Evolutionary conservation across 1,284 basidiomycete genomes (phyloP), one percentile per base, ranked within the genome.

Genomic region (Trichosporon asahii): DNA sequence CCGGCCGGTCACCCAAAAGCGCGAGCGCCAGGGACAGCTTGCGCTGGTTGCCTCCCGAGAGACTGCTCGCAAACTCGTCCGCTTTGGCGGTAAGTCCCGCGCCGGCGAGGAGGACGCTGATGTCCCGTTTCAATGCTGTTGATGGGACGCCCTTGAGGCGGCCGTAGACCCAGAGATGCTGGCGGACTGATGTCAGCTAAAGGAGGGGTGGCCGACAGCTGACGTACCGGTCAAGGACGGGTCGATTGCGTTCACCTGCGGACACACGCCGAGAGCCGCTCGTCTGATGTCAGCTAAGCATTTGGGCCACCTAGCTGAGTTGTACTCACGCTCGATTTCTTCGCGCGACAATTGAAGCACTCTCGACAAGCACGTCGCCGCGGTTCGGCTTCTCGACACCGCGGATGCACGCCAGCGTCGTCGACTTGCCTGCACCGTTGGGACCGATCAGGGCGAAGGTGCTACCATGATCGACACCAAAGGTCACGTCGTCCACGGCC

Each of bases 161-260:
- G 14, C 80, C 80, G 67, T 83, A 85, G 1, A 82, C 72, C 74
- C 86, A 71, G 44, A 93, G 84, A 76, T 94, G 91, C 77, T 94
- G 89, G 31, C 88, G 86, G 12, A 92, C 91, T 61, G 57, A n/a
- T 3, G 57, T 61, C 29, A 61, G 29, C 27, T 31, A 8, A n/a
- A 3, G 18, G 0, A 15, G 3, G 3, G 6, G 5, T n/a, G 5
- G 18, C 29, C 6, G 27, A 18, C 5, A 18, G 55, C 4, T n/a
- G 29, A 31, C 57, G 15, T 31, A 61, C 57, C 57, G 2, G 90
- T 92, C 64, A 93, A 82, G 72, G 91, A 88, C 3, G 88, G 84
- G 73, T 93, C 92, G 68, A 93, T 90, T 0, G 91, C 91, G 4
- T 91, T 91, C 81, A 92, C 91, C 74, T 93, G 91, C 0, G 91